A percentile compares a stretch with the other conserved stretches of the same genome.
Conservation (phyloP, 495 filamentous ascomycete species). For the Cenococcum geophilum region DNA sequence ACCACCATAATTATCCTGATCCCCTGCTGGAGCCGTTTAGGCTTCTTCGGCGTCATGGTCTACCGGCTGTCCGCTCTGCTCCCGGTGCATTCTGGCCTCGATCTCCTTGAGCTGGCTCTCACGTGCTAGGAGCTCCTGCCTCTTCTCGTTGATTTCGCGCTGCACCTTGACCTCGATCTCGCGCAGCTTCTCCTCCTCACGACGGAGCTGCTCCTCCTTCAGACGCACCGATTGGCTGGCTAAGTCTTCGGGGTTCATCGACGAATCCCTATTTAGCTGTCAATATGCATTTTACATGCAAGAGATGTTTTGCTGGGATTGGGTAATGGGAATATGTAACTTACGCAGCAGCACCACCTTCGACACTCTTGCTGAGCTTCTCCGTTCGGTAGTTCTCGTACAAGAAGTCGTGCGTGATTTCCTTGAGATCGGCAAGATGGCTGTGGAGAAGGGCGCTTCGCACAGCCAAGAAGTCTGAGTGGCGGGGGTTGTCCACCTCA, state of each 20-base stretch:
- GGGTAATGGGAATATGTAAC: slow-evolving; percentile 38
- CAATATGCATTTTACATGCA: slow-evolving; percentile 24
- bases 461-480: slow-evolving; percentile 97
- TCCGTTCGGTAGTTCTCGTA: slow-evolving; percentile 99
- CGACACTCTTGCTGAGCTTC: slow-evolving; percentile 98
- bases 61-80: slow-evolving; percentile 45
- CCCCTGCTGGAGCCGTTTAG: slow-evolving; percentile 9
- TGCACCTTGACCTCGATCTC: slow-evolving; percentile 99
- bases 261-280: slow-evolving; percentile 54
- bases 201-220: slow-evolving; percentile 97
- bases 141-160: slow-evolving; percentile 99
- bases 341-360: slow-evolving; percentile 80
- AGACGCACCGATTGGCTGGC: slow-evolving; percentile 94
- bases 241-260: slow-evolving; percentile 95
- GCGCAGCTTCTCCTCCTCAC: slow-evolving; percentile 98
- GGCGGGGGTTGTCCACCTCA: slow-evolving; percentile 97
- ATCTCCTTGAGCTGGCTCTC: slow-evolving; percentile 98
- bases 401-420: slow-evolving; percentile 98
- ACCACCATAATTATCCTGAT: slow-evolving; percentile 4
- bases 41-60: slow-evolving; percentile 22
- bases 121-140: slow-evolving; percentile 93
- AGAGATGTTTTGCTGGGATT: slow-evolving; percentile 33
- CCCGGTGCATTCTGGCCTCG: slow-evolving; percentile 70
- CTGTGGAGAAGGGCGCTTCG: slow-evolving; percentile 93
- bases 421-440: slow-evolving; percentile 95